phyloP scores from a whole-genome alignment of 2,329 filamentous ascomycete species.

The Pseudogymnoascus sp. region DNA sequence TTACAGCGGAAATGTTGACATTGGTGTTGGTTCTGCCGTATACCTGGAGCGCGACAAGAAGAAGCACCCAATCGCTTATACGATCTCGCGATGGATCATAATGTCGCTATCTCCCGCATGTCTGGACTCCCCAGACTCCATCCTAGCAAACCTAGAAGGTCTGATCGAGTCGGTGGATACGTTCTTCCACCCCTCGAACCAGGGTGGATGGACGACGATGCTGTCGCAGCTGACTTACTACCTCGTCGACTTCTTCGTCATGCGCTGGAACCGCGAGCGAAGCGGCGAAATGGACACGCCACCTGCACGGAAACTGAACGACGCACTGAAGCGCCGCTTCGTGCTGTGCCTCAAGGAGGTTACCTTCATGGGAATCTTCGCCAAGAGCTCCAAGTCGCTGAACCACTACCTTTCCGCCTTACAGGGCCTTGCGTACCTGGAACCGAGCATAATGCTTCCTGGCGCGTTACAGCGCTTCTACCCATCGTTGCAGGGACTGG shows the following conservation, averaged over 20 bases:
- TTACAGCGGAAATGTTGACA: slow-evolving; percentile 73
- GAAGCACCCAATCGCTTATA: slow-evolving; percentile 85
- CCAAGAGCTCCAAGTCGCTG: slow-evolving; percentile 86
- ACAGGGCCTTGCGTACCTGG: slow-evolving; percentile 81
- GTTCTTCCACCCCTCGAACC: slow-evolving; percentile 97
- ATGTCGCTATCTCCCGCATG: slow-evolving; percentile 86
- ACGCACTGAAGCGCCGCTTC: slow-evolving; percentile 77
- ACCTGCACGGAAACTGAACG: slow-evolving; percentile 66
- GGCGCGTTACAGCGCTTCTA: slow-evolving; percentile 94
- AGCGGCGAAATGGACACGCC: slow-evolving; percentile 87
- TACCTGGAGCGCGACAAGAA: slow-evolving; percentile 88
- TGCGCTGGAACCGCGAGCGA: slow-evolving; percentile 92
- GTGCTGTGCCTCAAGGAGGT: slow-evolving; percentile 85
- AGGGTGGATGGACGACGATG: slow-evolving; percentile 82
- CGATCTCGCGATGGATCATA: slow-evolving; percentile 86
- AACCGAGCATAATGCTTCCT: slow-evolving; percentile 84
- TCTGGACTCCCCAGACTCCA: slow-evolving; percentile 66
- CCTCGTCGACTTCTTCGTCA: slow-evolving; percentile 90
- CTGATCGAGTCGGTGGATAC: slow-evolving; percentile 93
- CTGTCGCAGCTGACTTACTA: slow-evolving; percentile 87
- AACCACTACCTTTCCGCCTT: slow-evolving; percentile 86
- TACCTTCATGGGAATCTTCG: slow-evolving; percentile 96
- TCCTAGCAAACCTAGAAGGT: slow-evolving; percentile 78
- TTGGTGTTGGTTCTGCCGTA: slow-evolving; percentile 71
- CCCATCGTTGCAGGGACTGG: slow-evolving; percentile 88